Percentiles rank a stretch among this genome's conserved stretches.
Conservation (phyloP, 192 early-diverging fungal genomes). For the Glomus cerebriforme region DNA sequence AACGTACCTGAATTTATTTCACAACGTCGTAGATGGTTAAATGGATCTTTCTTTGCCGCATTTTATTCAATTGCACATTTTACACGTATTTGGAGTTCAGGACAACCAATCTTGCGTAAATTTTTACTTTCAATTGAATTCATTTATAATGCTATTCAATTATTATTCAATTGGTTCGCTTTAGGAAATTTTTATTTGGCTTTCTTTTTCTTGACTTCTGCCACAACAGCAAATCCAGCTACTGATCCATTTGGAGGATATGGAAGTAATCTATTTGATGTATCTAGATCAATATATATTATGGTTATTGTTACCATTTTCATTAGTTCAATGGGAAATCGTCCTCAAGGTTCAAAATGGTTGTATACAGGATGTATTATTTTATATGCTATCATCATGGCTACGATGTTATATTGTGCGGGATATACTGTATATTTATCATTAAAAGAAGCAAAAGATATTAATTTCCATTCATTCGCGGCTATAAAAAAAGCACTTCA, state of each 20-base stretch:
- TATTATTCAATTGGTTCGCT: constrained; percentile 88
- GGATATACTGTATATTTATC: constrained; percentile 60
- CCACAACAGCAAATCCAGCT: constrained; percentile 48
- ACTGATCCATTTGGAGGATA: constrained; percentile 58
- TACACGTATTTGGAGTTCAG: constrained; percentile 67
- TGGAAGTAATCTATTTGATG: constrained; percentile 63
- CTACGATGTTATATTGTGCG: constrained; percentile 77
- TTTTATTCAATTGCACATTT: constrained; percentile 79
- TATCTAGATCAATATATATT: constrained; percentile 75
- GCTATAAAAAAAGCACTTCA: constrained; percentile 33
- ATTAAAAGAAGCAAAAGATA: constrained; percentile 41
- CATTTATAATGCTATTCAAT: constrained; percentile 75
- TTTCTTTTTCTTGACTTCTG: constrained; percentile 72
- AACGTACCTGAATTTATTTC: constrained; percentile 86
- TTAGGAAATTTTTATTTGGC: constrained; percentile 81
- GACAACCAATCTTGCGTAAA: constrained; percentile 69
- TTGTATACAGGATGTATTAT: constrained; percentile 73
- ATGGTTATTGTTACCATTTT: constrained; percentile 78
- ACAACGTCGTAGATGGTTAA: constrained; percentile 92
- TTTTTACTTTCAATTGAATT: constrained; percentile 71
- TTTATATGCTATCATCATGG: constrained; percentile 82
- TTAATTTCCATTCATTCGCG: constrained; percentile 32
- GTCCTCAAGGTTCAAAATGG: constrained; percentile 82
- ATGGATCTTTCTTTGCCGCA: constrained; percentile 89
- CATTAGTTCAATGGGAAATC: constrained; percentile 87